Conservation (phyloP, 2,329 filamentous ascomycete genomes). For the Botrytis hyacinthi region DNA sequence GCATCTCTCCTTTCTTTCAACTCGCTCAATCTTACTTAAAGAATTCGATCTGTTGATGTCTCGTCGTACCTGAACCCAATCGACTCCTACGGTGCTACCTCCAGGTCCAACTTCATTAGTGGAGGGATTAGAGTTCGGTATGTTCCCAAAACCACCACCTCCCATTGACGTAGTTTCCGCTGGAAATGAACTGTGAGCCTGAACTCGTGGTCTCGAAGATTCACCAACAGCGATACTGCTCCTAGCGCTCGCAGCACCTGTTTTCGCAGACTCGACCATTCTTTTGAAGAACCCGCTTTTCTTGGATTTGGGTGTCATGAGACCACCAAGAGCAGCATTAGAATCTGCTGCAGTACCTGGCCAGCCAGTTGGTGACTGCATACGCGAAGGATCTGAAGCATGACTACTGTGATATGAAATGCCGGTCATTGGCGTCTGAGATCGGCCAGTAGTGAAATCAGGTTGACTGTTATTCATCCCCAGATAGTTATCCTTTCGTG, state of each 20-base stretch:
- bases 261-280: conserved; percentile 91
- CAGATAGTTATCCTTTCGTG: conserved; percentile 47
- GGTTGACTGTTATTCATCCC: conserved; percentile 32
- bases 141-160: conserved; percentile 46
- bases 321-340: conserved; percentile 70
- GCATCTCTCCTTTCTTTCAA: conserved; percentile 82
- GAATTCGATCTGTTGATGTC: conserved; percentile 96
- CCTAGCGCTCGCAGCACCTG: conserved; percentile 83
- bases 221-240: conserved; percentile 74
- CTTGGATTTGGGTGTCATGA: conserved; percentile 72
- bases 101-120: conserved; percentile 70
- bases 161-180: conserved; percentile 48
- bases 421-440: conserved; percentile 67
- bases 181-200: conserved; percentile 31
- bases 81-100: conserved; percentile 52
- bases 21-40: conserved; percentile 80
- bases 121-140: conserved; percentile 49
- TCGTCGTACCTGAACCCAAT: conserved; percentile 96
- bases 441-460: conserved; percentile 50
- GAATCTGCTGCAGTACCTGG: conserved; percentile 56
- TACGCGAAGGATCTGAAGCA: conserved; percentile 48
- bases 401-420: conserved; percentile 93
- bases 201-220: conserved; percentile 40
- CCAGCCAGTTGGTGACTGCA: conserved; percentile 66
- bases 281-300: conserved; percentile 94